These are phyloP conservation scores for Candida vaughaniae DNA, from an alignment of 805 yeast genomes.

Conservation along the genomic window DNA sequence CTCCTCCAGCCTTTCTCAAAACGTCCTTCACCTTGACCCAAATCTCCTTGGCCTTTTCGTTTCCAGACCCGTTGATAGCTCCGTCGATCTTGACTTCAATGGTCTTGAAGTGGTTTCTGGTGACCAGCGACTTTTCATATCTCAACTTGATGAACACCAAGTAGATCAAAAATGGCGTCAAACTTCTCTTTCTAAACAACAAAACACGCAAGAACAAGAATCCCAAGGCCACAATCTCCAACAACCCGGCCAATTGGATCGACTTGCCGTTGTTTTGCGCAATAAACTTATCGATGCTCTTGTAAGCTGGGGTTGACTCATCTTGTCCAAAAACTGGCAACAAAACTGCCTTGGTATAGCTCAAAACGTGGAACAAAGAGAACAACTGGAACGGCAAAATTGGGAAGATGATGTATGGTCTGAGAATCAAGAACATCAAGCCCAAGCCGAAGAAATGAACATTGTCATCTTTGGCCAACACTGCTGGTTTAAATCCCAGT, in stretches of 20 bases:
- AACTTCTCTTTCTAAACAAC: conserved; percentile 61
- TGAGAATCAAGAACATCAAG: conserved; percentile 49
- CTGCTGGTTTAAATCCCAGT: conserved; percentile 22
- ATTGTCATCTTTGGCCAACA: conserved; percentile 54
- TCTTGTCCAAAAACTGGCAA: conserved; percentile 57
- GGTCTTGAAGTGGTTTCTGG: conserved; percentile 64
- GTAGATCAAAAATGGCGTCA: conserved; percentile 56
- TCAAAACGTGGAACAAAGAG: conserved; percentile 78
- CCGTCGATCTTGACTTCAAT: conserved; percentile 55
- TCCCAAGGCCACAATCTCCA: conserved; percentile 44
- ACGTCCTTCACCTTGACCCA: conserved; percentile 37
- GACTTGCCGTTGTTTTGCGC: conserved; percentile 35
- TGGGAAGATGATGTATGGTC: conserved; percentile 61
- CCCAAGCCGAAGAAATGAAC: conserved; percentile 64
- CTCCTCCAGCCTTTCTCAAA: conserved; percentile 26
- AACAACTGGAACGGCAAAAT: conserved; percentile 73
- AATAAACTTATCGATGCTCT: conserved; percentile 40
- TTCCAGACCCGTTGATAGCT: conserved; percentile 23
- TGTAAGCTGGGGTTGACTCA: conserved; percentile 25
- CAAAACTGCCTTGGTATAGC: conserved; percentile 62
- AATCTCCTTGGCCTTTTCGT: conserved; percentile 34
- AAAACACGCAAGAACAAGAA: conserved; percentile 51
- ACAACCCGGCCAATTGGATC: conserved; percentile 37
- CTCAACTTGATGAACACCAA: conserved; percentile 70
- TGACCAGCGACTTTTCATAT: conserved; percentile 71